phyloP scores from a whole-genome alignment of 345 rosid species.

The Eucalyptus pauciflora region DNA sequence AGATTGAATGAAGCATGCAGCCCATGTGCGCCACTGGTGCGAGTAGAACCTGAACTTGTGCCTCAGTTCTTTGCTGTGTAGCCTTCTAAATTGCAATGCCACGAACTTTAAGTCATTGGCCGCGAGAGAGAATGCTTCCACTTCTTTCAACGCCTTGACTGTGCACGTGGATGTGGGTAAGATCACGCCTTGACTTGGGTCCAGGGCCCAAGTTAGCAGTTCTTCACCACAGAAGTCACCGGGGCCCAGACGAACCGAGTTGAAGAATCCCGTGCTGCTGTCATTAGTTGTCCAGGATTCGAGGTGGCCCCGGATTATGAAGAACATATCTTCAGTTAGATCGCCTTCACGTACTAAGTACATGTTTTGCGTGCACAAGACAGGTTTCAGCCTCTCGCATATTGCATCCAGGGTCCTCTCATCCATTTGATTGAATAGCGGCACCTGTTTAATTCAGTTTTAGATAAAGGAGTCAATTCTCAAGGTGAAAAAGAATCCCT shows the following conservation, averaged over 20 bases:
- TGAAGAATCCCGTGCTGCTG: neutral
- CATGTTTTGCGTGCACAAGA: neutral
- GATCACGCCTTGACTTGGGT: neutral
- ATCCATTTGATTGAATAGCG: constrained; percentile 12
- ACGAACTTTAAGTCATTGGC: constrained; percentile 13
- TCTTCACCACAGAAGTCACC: neutral
- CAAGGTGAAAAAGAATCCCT: neutral
- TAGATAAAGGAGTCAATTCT: neutral
- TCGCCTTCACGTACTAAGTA: constrained; percentile 11
- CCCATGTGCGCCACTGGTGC: constrained; percentile 16
- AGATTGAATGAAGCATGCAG: constrained; percentile 12
- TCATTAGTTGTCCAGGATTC: constrained; percentile 8
- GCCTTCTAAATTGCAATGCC: constrained; percentile 10
- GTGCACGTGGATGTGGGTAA: constrained; percentile 12
- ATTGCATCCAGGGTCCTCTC: constrained; percentile 10
- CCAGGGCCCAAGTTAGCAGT: constrained; percentile 13
- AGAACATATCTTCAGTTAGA: constrained; percentile 12
- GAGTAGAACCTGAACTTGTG: constrained; percentile 11
- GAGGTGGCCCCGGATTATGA: constrained; percentile 11
- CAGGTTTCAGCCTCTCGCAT: constrained; percentile 11
- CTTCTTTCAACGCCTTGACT: constrained; percentile 4
- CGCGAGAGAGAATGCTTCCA: constrained; percentile 9
- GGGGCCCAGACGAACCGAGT: neutral
- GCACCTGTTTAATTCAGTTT: constrained; percentile 4
- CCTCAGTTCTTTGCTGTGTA: constrained; percentile 5